Conservation (phyloP, 2,329 filamentous ascomycete genomes). For the Pestalotiopsis sp. region DNA sequence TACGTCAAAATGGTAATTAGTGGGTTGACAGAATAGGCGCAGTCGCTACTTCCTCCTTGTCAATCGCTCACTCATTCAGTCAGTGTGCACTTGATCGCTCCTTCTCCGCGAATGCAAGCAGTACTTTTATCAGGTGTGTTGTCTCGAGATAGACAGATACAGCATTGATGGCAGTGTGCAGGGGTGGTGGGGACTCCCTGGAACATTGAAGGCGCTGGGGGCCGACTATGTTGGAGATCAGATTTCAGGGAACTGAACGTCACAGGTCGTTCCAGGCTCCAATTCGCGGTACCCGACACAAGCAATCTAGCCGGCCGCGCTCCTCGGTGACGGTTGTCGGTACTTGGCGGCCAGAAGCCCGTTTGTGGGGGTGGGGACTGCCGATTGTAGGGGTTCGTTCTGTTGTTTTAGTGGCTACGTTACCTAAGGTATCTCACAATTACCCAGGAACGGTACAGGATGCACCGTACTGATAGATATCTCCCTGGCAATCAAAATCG, state of each 20-base stretch:
- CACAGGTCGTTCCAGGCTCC: background rate
- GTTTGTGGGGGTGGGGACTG: constrained; percentile 10
- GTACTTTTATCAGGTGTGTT: too few relatives aligned
- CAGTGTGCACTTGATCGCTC: too few relatives aligned
- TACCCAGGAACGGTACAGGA: background rate
- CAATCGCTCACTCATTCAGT: too few relatives aligned
- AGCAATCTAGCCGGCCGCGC: constrained; percentile 3
- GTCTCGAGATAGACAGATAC: background rate
- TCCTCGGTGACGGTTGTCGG: constrained; percentile 2
- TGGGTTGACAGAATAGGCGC: too few relatives aligned
- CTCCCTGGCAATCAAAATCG: background rate
- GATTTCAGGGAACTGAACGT: background rate
- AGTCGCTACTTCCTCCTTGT: too few relatives aligned
- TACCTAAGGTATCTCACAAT: background rate
- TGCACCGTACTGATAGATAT: background rate
- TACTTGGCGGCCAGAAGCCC: constrained; percentile 1
- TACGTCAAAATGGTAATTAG: background rate
- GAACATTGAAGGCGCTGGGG: background rate
- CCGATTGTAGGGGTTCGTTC: background rate
- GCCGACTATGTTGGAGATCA: background rate
- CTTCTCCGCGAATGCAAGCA: too few relatives aligned
- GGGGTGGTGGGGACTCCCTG: too few relatives aligned
- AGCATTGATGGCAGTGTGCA: background rate
- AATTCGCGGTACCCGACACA: background rate
- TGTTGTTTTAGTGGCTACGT: background rate